Evolutionary conservation across 805 yeast species (phyloP).

Genomic region (Nakazawaea populi): DNA sequence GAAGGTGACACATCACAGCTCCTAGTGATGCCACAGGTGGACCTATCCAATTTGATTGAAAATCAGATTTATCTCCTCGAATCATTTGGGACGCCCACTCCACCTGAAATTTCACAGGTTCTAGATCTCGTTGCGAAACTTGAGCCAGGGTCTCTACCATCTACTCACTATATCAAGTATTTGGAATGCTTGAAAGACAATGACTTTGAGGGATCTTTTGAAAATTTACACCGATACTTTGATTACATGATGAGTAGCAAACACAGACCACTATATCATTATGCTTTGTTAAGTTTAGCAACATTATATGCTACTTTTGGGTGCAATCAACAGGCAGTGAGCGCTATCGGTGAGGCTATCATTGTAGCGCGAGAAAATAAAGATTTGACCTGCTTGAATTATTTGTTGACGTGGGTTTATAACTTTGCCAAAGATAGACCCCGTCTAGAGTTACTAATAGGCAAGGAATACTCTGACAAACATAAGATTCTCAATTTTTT

Average conservation of each 20-base stretch:
- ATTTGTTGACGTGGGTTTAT: slow-evolving; percentile 68
- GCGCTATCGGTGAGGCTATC: slow-evolving; percentile 82
- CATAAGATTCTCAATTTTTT: slow-evolving; percentile 64
- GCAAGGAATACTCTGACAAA: slow-evolving; percentile 45
- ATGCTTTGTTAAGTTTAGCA: slow-evolving; percentile 69
- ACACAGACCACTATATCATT: slow-evolving; percentile 63
- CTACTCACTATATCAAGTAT: slow-evolving; percentile 52
- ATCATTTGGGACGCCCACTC: slow-evolving; percentile 43
- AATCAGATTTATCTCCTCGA: slow-evolving; percentile 50
- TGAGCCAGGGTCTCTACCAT: slow-evolving; percentile 35
- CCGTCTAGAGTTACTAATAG: slow-evolving; percentile 31
- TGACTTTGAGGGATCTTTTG: slow-evolving; percentile 57
- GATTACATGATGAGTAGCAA: slow-evolving; percentile 71
- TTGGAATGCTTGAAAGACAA: slow-evolving; percentile 51
- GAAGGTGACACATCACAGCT: slow-evolving; percentile 9
- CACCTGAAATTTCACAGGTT: slow-evolving; percentile 34
- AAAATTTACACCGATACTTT: slow-evolving; percentile 55
- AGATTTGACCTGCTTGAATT: slow-evolving; percentile 67
- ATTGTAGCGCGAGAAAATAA: slow-evolving; percentile 82
- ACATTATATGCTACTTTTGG: slow-evolving; percentile 65
- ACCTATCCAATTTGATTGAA: slow-evolving; percentile 42
- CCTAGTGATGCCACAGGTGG: slow-evolving; percentile 42
- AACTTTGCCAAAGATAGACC: slow-evolving; percentile 69
- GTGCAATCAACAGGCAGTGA: slow-evolving; percentile 60
- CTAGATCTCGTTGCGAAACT: slow-evolving; percentile 42